phyloP scores from a whole-genome alignment of 768 basidiomycete genomes.

The Russula virescens region DNA sequence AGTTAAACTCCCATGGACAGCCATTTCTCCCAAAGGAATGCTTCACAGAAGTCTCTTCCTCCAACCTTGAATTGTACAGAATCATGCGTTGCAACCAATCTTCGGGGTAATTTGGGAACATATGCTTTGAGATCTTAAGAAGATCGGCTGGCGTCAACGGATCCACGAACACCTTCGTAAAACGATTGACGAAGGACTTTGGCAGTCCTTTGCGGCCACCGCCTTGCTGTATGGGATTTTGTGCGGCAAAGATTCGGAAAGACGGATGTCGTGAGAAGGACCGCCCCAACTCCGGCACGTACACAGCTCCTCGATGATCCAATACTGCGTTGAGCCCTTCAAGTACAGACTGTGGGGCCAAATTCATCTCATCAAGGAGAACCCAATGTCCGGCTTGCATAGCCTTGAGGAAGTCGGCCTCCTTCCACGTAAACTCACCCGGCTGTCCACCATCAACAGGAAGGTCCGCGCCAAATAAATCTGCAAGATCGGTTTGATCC shows the following conservation, averaged over 20 bases:
- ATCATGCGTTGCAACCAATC: conserved; percentile 69
- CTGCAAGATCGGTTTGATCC: conserved; percentile 95
- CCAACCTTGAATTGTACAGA: conserved; percentile 66
- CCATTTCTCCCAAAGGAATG: conserved; percentile 72
- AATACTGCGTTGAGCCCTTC: conserved; percentile 95
- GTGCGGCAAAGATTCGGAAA: conserved; percentile 97
- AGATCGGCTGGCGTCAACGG: conserved; percentile 78
- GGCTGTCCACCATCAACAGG: conserved; percentile 88
- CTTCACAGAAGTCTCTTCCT: conserved; percentile 56
- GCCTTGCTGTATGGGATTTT: conserved; percentile 94
- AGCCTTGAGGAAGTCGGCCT: conserved; percentile 91
- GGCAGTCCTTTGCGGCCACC: conserved; percentile 97
- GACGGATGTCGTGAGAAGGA: conserved; percentile 83
- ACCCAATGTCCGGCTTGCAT: conserved; percentile 98
- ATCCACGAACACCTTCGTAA: conserved; percentile 94
- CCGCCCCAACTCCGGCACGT: conserved; percentile 89
- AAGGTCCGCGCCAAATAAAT: conserved; percentile 93
- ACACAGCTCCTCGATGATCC: conserved; percentile 93
- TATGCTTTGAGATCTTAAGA: conserved; percentile 64
- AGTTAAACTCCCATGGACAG: conserved; percentile 96
- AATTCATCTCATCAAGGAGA: conserved; percentile 97
- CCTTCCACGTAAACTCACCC: conserved; percentile 96
- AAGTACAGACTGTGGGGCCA: conserved; percentile 92
- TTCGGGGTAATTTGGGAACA: conserved; percentile 58
- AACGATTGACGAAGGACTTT: conserved; percentile 95